Conservation (phyloP, 1,139 yeast species). For the Ashbya aceris region DNA sequence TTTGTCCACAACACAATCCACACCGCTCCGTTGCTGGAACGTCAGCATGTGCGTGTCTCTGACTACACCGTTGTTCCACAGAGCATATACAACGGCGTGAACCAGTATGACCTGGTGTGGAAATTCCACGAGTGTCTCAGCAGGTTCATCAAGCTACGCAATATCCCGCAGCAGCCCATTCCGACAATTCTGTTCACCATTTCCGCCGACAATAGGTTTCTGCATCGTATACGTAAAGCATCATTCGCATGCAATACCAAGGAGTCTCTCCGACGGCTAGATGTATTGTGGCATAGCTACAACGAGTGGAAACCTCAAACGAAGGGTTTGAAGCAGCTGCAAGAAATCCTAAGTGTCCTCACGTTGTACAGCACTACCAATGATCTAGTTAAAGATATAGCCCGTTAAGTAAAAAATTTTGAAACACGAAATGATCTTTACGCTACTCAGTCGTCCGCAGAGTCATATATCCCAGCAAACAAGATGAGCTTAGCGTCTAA, state of each 20-base stretch:
- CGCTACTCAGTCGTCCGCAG: not conserved
- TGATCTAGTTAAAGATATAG: conserved; percentile 8
- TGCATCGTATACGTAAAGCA: conserved; percentile 7
- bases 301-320: conserved; percentile 29
- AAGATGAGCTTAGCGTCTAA: conserved; percentile 7
- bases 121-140: conserved; percentile 28
- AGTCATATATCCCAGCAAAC: not conserved
- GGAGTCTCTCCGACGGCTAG: conserved; percentile 20
- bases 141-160: conserved; percentile 19
- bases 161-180: conserved; percentile 19
- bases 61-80: conserved; percentile 18
- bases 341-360: conserved; percentile 25
- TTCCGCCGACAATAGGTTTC: conserved; percentile 13
- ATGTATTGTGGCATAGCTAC: conserved; percentile 23
- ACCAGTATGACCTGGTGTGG: conserved; percentile 31
- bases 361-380: conserved; percentile 18
- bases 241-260: conserved; percentile 17
- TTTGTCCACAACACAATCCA: conserved; percentile 23
- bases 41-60: conserved; percentile 16
- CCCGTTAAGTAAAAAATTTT: conserved; percentile 3
- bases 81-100: conserved; percentile 23
- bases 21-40: conserved; percentile 21
- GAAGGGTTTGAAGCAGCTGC: conserved; percentile 24
- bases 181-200: conserved; percentile 14
- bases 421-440: not conserved